phyloP scores from a whole-genome alignment of 192 early-diverging fungal species.

The Backusella sp. region DNA sequence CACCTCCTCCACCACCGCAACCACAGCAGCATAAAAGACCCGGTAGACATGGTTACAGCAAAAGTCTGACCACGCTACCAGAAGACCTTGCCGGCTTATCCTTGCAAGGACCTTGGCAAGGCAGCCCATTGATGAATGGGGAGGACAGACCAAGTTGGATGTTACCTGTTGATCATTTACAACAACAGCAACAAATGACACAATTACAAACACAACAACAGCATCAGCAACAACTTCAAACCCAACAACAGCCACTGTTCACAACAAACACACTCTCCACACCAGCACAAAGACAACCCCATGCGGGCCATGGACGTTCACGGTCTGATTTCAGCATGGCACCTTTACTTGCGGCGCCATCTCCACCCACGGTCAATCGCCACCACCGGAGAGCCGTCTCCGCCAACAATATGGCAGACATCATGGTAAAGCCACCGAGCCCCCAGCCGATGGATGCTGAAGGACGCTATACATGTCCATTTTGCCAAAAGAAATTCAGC shows the following conservation, averaged over 20 bases:
- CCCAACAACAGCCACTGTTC: neutral
- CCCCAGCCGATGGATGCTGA: neutral
- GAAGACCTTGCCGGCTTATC: constrained; percentile 9
- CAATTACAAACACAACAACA: neutral
- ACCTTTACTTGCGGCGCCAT: neutral
- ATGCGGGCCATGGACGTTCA: constrained; percentile 11
- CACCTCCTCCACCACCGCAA: neutral
- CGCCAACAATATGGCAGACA: constrained; percentile 1
- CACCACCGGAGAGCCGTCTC: constrained; percentile 10
- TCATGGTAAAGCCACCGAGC: neutral
- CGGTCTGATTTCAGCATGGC: constrained; percentile 6
- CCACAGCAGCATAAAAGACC: constrained; percentile 6
- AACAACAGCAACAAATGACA: constrained; percentile 9
- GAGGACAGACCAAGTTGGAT: neutral
- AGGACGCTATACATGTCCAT: constrained; percentile 36
- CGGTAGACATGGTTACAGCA: neutral
- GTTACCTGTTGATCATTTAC: constrained; percentile 6
- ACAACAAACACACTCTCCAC: neutral
- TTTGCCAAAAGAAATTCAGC: constrained; percentile 64
- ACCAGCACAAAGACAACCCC: neutral
- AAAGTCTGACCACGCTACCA: constrained; percentile 12
- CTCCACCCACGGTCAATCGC: neutral
- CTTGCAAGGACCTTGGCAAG: constrained; percentile 10
- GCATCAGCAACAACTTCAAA: neutral
- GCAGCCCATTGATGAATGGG: neutral